phyloP scores from a whole-genome alignment of 192 early-diverging fungal species.

The Backusella australiensis region DNA sequence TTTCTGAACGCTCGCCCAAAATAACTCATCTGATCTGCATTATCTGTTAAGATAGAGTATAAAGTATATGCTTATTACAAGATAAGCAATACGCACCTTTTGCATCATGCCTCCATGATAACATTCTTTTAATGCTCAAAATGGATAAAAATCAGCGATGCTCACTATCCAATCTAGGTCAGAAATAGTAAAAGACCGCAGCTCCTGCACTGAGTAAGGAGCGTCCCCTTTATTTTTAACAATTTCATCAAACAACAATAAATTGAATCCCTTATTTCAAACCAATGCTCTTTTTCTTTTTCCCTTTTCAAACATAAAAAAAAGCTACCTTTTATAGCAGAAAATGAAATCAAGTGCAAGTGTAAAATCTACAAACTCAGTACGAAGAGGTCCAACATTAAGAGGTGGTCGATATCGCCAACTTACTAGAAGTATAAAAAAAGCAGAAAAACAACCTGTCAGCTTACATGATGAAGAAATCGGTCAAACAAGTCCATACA shows the following conservation, averaged over 20 bases:
- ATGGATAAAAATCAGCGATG: background rate
- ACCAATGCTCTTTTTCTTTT: background rate
- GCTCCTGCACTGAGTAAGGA: slow-evolving; percentile 5
- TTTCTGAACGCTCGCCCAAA: too few relatives aligned
- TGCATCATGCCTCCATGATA: background rate
- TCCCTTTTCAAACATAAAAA: background rate
- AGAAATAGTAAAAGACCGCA: background rate
- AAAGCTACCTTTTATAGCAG: background rate
- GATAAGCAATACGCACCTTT: background rate
- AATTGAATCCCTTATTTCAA: background rate
- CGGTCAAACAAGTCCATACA: background rate
- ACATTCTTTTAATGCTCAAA: background rate
- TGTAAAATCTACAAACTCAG: background rate
- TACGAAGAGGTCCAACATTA: slow-evolving; percentile 26
- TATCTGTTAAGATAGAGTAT: background rate
- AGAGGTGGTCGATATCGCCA: slow-evolving; percentile 16
- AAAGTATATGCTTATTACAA: background rate
- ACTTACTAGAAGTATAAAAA: background rate
- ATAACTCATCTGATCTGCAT: too few relatives aligned
- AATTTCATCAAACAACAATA: slow-evolving; percentile 3
- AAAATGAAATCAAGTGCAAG: background rate
- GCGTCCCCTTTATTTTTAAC: background rate
- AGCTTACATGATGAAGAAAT: background rate
- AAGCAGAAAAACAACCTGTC: background rate
- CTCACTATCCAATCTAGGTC: background rate